Conservation (phyloP, 2,329 filamentous ascomycete species). For the Remersonia thermophila region DNA sequence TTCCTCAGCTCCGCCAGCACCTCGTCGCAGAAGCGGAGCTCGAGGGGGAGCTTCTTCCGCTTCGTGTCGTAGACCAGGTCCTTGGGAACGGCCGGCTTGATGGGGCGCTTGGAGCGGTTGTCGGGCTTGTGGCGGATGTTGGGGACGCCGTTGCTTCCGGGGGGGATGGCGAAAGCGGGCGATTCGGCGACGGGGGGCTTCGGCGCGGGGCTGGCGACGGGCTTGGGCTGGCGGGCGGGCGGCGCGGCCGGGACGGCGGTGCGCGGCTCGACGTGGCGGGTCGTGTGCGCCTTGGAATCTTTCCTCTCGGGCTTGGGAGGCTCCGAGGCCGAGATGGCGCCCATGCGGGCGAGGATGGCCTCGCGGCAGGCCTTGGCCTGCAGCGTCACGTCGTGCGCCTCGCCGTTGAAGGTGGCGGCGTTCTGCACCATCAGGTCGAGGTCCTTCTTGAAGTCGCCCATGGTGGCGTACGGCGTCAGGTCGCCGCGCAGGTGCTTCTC, state of each 20-base stretch:
- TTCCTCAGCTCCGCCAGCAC: slow-evolving; percentile 68
- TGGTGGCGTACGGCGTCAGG: slow-evolving; percentile 44
- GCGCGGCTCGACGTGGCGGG: slow-evolving; percentile 34
- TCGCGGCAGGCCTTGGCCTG: slow-evolving; percentile 44
- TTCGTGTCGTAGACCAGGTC: slow-evolving; percentile 78
- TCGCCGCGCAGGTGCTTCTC: slow-evolving; percentile 65
- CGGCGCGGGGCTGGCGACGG: slow-evolving; percentile 19
- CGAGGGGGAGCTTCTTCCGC: slow-evolving; percentile 79
- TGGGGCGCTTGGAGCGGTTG: slow-evolving; percentile 78
- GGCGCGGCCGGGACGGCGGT: slow-evolving; percentile 20
- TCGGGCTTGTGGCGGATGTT: slow-evolving; percentile 71
- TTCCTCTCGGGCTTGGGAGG: slow-evolving; percentile 51
- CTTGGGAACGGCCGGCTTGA: slow-evolving; percentile 80
- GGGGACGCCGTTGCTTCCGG: slow-evolving; percentile 54
- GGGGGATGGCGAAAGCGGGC: slow-evolving; percentile 56
- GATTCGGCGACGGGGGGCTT: slow-evolving; percentile 23
- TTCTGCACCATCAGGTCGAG: slow-evolving; percentile 71
- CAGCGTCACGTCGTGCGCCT: slow-evolving; percentile 58
- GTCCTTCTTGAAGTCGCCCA: slow-evolving; percentile 64
- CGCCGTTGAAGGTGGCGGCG: slow-evolving; percentile 69
- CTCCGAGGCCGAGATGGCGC: slow-evolving; percentile 37
- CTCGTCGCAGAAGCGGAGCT: slow-evolving; percentile 81
- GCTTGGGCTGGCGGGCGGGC: slow-evolving; percentile 21
- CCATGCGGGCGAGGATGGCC: slow-evolving; percentile 35
- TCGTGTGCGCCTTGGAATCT: slow-evolving; percentile 34